A percentile compares a stretch with the other conserved stretches of the same genome.
These are phyloP conservation scores for Obba rivulosa DNA, from an alignment of 768 basidiomycete species.

Conservation along the genomic window DNA sequence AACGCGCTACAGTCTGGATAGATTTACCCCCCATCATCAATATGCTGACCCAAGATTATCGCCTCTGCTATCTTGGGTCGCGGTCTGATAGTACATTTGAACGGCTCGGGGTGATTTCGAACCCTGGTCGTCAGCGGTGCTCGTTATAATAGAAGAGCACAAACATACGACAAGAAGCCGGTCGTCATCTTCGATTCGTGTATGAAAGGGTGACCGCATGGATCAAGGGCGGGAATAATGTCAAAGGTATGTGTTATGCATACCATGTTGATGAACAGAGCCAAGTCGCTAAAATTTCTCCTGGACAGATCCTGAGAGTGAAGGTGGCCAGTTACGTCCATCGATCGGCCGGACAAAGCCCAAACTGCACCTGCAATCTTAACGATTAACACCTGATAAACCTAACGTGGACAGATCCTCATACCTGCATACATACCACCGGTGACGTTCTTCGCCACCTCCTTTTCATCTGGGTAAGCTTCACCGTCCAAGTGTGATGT, in stretches of 20 bases:
- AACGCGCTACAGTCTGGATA: too few relatives aligned
- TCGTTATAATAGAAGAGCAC: too few relatives aligned
- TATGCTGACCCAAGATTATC: too few relatives aligned
- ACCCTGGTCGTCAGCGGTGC: too few relatives aligned
- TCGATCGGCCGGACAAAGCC: too few relatives aligned
- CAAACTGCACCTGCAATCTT: too few relatives aligned
- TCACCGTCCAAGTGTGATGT: neutral
- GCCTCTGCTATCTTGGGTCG: too few relatives aligned
- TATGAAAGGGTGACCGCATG: conserved; percentile 3
- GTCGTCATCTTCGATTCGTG: conserved; percentile 10
- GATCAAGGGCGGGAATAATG: conserved; percentile 7
- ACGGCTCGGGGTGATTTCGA: too few relatives aligned
- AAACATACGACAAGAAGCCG: conserved; percentile 10
- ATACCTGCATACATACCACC: conserved; percentile 4
- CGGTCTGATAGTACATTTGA: too few relatives aligned
- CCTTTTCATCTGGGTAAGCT: neutral
- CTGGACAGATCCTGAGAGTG: conserved; percentile 14
- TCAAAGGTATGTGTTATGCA: conserved; percentile 13
- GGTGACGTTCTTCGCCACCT: conserved; percentile 5
- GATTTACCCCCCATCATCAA: too few relatives aligned
- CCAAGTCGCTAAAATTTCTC: conserved; percentile 7
- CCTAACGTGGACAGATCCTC: neutral
- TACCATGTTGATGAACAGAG: conserved; percentile 14
- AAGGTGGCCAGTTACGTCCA: conserved; percentile 11
- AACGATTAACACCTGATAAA: neutral